Base-by-base conservation (phyloP, 495 filamentous ascomycete genomes). In the Jackrogersella minutella region DNA sequence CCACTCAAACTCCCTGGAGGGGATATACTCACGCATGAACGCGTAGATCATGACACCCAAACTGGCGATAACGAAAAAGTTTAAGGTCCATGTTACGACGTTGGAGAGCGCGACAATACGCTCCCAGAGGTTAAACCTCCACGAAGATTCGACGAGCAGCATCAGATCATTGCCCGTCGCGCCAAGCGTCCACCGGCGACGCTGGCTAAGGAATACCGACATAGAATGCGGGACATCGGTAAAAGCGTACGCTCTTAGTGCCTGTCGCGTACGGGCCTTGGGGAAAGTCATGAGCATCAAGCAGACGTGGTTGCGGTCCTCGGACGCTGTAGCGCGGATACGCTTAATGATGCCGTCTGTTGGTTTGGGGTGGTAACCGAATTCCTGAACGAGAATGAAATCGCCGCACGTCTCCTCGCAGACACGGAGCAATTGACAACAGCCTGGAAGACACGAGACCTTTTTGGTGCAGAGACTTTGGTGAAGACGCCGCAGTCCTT, bases 161-260 rank as follows among this genome's bases (percentile, higher is more conserved):
- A 75, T 66, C 4, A 75, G 60, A 46, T 75, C 73, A 39, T 76
- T 76, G 2, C 63, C 53, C 21, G 66, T 76, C 9, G 72, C 66
- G 16, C 73, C 73, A 5, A 76, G 67, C 7, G 73, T 65, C 73
- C 73, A 76, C 40, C 73, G 73, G 17, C 66, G 66, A 26, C 73
- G 66, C 40, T 76, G 73, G 14, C 72, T 73, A 14, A 76, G 69
- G 59, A 76, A 76, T 6, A 76, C 73, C 3, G 64, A 70, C 40
- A 71, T 61, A 10, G 55, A 58, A 17, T 67, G 62, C 0, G 73
- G 73, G 33, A 76, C 73, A 31, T 70, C 64, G 4, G 73, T 76
- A 58, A 33, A 74, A 8, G 73, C 73, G 14, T 68, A 59, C 21
- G 73, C 73, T 13, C 64, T 68, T 10, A 76, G 54, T 1, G 73